Base-by-base conservation (phyloP, 805 yeast genomes). In the Candida sonorensis region DNA sequence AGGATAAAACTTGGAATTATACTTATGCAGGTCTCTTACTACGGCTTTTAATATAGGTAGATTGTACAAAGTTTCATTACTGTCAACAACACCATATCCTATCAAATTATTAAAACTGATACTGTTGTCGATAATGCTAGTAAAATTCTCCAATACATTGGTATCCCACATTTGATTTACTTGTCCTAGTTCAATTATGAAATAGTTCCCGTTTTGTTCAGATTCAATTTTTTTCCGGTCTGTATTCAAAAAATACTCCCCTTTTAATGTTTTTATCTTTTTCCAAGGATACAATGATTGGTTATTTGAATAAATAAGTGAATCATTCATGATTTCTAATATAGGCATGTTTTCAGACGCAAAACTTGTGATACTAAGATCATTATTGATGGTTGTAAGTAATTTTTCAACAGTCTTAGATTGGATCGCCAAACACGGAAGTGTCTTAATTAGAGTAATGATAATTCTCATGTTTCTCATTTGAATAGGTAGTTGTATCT, bases 1-100 rank as follows among this genome's bases (percentile, higher is more conserved):
- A n/a, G n/a, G n/a, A n/a, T n/a, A n/a, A n/a, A n/a, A n/a, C n/a
- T n/a, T n/a, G n/a, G n/a, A n/a, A n/a, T n/a, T n/a, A 60, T 90
- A 84, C 18, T 65, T 54, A 62, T 85, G 87, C 45, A 72, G 66
- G 57, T 88, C 97, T 56, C 96, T 76, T 35, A 87, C 69, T 7
- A 95, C 92, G 7, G 96, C 94, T 67, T 87, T 88, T 33, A 86
- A 88, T 56, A 75, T 85, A 4, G 96, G 68, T 32, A 62, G 62
- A 50, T 80, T 82, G 57, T 80, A 80, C 7, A 94, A 64, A 31
- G 58, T 58, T 48, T 78, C 79, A 61, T 80, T 82, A 31, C 82
- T 94, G 56, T 84, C 83, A 28, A 94, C 95, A 17, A 95, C 95
- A 56, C 85, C 83, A 67, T 81, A 85, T 1, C 96, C 97, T 45